Base-by-base conservation (phyloP, 192 early-diverging fungal species). In the Coemansia sp. region DNA sequence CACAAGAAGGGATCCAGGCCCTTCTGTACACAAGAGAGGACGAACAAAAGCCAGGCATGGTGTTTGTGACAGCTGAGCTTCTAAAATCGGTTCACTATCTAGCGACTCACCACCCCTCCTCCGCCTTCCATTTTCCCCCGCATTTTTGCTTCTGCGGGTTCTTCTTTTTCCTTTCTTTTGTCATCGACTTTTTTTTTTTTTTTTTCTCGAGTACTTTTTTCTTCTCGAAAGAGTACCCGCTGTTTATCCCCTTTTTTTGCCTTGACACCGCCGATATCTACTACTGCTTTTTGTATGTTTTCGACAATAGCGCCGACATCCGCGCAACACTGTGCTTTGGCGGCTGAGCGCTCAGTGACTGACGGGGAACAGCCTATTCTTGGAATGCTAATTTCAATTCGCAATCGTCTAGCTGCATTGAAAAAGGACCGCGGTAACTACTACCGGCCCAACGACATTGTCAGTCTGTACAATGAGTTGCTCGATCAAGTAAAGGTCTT, bases 391-490 rank as follows among this genome's bases (percentile, higher is more conserved):
- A 85, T 91, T 66, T 83, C 75, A 33, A 89, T 91, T 63, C 87
- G 89, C 51, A 88, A 91, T 66, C 88, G 87, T 31, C 85, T 93
- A 6, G 87, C 87, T 0, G 88, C 86, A 46, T 79, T 93, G 56
- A 93, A 93, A 67, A 90, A 89, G 76, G 91, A 93, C 75, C 85
- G 89, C 24, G 85, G 87, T 10, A 84, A 81, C 46, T 91, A 89
- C 66, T 83, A 88, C 64, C 87, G 88, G 46, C 78, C 87, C n/a
- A 83, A 87, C 34, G 77, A 86, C 13, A 88, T 93, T 67, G 84
- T 85, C 5, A 72, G 73, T 7, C 68, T 91, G 31, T 93, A 89
- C 69, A 81, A 88, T 62, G 87, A 93, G 56, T 73, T 88, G 59
- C 83, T 79, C 9, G 60, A 63, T 3, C 84, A 86, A 45, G 79